Evolutionary conservation across 2,329 filamentous ascomycete genomes (phyloP).

Genomic region (Exserohilum rostratum): DNA sequence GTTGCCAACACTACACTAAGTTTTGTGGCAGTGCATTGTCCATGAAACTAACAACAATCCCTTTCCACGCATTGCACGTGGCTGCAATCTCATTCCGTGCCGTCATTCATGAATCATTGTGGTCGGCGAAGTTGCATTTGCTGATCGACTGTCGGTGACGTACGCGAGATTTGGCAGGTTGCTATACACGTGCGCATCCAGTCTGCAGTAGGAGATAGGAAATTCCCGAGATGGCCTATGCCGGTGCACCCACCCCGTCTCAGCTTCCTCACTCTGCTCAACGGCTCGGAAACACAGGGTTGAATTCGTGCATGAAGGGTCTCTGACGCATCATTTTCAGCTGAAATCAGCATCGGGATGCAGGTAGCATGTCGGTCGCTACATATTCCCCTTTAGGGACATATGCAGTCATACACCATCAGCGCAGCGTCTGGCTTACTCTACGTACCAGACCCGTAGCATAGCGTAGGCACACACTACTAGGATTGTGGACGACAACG

Average conservation of each 20-base stretch:
- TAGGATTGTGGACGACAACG: not conserved
- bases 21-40: not conserved
- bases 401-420: not conserved
- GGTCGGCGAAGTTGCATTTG: slow-evolving; percentile 8
- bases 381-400: not conserved
- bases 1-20: not conserved
- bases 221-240: not conserved
- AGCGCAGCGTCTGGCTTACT: not conserved
- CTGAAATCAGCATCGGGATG: not conserved
- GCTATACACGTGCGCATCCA: not conserved
- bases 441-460: not conserved
- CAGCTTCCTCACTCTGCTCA: not conserved
- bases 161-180: not conserved
- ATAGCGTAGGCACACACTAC: not conserved
- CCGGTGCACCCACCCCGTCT: not conserved
- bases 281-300: not conserved
- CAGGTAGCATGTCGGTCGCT: not conserved
- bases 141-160: slow-evolving; percentile 1
- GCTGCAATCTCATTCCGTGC: slow-evolving; percentile 1
- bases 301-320: not conserved
- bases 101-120: not conserved
- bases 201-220: too few relatives aligned
- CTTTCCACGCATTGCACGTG: not conserved
- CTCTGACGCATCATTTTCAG: not conserved
- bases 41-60: slow-evolving; percentile 9